Evolutionary conservation across 2,329 filamentous ascomycete species (phyloP).

Genomic region (Dissoconium aciculare): DNA sequence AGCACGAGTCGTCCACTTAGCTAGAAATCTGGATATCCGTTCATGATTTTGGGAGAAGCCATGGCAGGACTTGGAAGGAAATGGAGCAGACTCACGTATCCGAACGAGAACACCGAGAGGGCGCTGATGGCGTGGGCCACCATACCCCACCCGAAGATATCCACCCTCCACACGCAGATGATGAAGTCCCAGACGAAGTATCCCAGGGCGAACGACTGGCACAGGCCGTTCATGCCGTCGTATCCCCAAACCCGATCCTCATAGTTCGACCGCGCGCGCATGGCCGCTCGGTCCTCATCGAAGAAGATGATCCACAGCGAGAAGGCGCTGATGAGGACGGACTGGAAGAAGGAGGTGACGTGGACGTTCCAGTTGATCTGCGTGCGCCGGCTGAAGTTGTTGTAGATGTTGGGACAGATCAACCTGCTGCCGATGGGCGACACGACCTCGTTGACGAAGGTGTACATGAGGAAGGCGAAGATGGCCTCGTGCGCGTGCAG

Average conservation of each 20-base stretch:
- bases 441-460: conserved; percentile 48
- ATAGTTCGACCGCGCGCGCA: conserved; percentile 40
- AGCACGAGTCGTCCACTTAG: too few species aligned
- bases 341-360: conserved; percentile 70
- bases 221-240: conserved; percentile 53
- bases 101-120: conserved; percentile 58
- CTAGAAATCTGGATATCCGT: too few species aligned
- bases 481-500: conserved; percentile 66
- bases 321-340: conserved; percentile 52
- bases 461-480: conserved; percentile 52
- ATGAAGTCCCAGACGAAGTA: conserved; percentile 77
- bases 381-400: conserved; percentile 45
- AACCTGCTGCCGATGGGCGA: conserved; percentile 51
- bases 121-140: conserved; percentile 64
- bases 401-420: conserved; percentile 51
- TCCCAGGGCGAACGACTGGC: conserved; percentile 61
- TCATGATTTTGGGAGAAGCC: too few species aligned
- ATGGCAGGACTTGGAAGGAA: too few species aligned
- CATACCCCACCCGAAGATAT: conserved; percentile 61
- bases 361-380: conserved; percentile 75
- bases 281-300: conserved; percentile 49
- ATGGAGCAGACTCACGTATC: conserved; percentile 49
- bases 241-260: conserved; percentile 59
- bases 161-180: conserved; percentile 51
- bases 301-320: conserved; percentile 58